A percentile compares a stretch with the other conserved stretches of the same genome.
Evolutionary conservation across 768 basidiomycete genomes (phyloP).

Genomic region (Kondoa subrosea): DNA sequence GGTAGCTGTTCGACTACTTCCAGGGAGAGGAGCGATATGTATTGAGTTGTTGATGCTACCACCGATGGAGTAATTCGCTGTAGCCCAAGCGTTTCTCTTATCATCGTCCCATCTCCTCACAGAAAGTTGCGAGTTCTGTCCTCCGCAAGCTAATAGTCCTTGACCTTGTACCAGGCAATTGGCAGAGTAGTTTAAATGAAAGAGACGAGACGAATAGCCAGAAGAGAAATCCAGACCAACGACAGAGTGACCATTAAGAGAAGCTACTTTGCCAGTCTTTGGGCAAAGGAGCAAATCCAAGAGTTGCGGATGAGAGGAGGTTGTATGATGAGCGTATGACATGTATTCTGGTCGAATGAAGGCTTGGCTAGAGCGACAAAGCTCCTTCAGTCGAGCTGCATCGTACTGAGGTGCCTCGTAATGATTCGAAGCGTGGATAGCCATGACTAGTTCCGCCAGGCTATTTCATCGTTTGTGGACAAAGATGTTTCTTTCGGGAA

Average conservation of each 20-base stretch:
- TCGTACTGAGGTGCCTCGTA: neutral
- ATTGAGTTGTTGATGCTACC: conserved; percentile 68
- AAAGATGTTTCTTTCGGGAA: too few relatives aligned
- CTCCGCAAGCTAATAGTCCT: conserved; percentile 25
- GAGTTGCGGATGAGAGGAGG: neutral
- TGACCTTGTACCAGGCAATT: conserved; percentile 17
- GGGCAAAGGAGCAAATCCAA: neutral
- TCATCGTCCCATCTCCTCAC: conserved; percentile 7
- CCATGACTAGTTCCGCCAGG: too few relatives aligned
- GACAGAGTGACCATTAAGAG: neutral
- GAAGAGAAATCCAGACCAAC: neutral
- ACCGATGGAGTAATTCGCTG: conserved; percentile 9
- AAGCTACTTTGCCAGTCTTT: neutral
- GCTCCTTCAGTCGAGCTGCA: neutral
- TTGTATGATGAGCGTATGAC: neutral
- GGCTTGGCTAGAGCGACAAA: neutral
- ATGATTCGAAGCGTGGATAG: neutral
- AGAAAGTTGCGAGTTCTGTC: conserved; percentile 24
- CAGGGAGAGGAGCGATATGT: conserved; percentile 36
- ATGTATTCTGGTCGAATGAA: neutral
- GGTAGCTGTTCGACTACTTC: neutral
- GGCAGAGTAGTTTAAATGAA: conserved; percentile 18
- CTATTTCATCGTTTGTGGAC: too few relatives aligned
- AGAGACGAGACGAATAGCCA: neutral
- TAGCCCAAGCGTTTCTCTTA: neutral